Percentiles rank a stretch among this genome's conserved stretches.
These are phyloP conservation scores for Udeniomyces megalosporus DNA, from an alignment of 768 basidiomycete species.

Conservation along the genomic window DNA sequence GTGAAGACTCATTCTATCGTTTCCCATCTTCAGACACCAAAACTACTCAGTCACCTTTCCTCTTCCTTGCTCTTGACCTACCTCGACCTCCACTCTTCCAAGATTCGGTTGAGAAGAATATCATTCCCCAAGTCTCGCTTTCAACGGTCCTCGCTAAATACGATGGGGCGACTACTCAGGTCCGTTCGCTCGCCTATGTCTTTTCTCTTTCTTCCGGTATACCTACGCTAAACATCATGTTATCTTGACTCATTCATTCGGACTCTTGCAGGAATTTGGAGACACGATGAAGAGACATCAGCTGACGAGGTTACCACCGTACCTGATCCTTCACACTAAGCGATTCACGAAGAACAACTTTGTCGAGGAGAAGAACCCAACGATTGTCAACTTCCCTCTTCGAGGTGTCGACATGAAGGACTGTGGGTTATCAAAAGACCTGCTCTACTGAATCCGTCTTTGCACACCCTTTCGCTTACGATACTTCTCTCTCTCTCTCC, in stretches of 20 bases:
- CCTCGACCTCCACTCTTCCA: slow-evolving; percentile 97
- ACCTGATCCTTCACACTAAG: slow-evolving; percentile 88
- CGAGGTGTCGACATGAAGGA: slow-evolving; percentile 81
- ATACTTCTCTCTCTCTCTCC: neutral
- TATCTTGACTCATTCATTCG: neutral
- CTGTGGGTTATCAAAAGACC: slow-evolving; percentile 43
- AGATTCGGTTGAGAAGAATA: slow-evolving; percentile 90
- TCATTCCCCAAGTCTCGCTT: slow-evolving; percentile 92
- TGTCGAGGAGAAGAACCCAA: slow-evolving; percentile 97
- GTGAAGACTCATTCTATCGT: no score
- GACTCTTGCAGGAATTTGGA: slow-evolving; percentile 77
- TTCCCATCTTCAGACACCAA: no score
- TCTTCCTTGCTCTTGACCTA: slow-evolving; percentile 88
- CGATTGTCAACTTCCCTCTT: slow-evolving; percentile 92
- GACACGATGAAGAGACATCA: slow-evolving; percentile 69
- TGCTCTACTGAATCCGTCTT: slow-evolving; percentile 11
- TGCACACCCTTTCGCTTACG: slow-evolving; percentile 8
- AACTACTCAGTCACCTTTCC: slow-evolving; percentile 67
- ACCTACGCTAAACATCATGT: no score
- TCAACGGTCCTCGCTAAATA: slow-evolving; percentile 82
- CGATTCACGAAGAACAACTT: slow-evolving; percentile 92
- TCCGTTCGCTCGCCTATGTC: slow-evolving; percentile 28
- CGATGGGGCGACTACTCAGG: slow-evolving; percentile 79
- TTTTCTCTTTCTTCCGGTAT: neutral
- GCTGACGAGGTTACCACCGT: slow-evolving; percentile 71